Conservation (phyloP, 2,329 filamentous ascomycete species). For the Verticillium dahliae region DNA sequence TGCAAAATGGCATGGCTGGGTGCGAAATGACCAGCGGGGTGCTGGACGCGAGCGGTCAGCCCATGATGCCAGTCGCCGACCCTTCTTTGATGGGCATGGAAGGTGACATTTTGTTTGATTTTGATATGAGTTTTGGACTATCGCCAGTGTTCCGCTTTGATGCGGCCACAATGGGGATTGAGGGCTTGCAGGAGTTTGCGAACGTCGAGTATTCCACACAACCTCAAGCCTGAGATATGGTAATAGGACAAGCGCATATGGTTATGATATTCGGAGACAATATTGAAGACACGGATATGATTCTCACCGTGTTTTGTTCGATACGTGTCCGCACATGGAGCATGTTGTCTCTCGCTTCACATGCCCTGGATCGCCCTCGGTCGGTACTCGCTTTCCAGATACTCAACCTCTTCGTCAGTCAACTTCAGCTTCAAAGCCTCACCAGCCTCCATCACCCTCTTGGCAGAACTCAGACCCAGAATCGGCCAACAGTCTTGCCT, state of each 20-base stretch:
- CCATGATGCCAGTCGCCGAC: not conserved
- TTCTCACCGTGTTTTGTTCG: not conserved
- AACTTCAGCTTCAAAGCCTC: constrained; percentile 5
- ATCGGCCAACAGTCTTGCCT: constrained; percentile 50
- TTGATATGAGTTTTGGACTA: constrained; percentile 20
- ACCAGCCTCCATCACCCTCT: constrained; percentile 56
- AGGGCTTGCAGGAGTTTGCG: constrained; percentile 2
- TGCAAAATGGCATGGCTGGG: not conserved
- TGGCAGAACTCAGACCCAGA: constrained; percentile 50
- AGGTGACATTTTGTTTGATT: constrained; percentile 12
- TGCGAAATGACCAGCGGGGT: not conserved
- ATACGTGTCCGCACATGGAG: not conserved
- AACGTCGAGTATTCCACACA: constrained; percentile 1
- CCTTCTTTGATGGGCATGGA: constrained; percentile 5
- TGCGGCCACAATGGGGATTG: constrained; percentile 9
- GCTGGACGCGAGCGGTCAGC: not conserved
- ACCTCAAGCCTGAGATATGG: not conserved
- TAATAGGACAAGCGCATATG: too few species aligned
- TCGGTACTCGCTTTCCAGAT: constrained; percentile 47
- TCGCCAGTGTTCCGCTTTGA: constrained; percentile 22
- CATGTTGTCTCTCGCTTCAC: not conserved
- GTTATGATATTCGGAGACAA: too few species aligned
- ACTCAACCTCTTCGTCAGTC: constrained; percentile 18
- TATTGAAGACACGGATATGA: not conserved
- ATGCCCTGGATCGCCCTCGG: constrained; percentile 32